These are phyloP conservation scores for Dianthus caryophyllus DNA, from an alignment of 148 eudicot genomes.

Conservation along the genomic window DNA sequence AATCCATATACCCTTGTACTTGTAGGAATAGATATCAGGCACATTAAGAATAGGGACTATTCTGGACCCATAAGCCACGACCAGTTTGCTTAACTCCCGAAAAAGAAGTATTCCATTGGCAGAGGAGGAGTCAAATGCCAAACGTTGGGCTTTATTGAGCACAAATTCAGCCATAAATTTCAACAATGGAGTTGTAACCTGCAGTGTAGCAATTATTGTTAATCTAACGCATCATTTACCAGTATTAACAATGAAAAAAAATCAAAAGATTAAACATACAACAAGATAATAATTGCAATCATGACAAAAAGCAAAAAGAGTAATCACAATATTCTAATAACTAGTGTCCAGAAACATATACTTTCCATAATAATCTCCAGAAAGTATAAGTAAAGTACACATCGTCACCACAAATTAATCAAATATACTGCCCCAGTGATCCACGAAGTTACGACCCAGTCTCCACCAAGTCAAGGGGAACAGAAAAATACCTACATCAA, in stretches of 20 bases:
- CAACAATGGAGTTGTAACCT: conserved; percentile 92
- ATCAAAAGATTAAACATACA: not conserved
- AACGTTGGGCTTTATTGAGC: conserved; percentile 82
- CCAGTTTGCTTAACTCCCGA: conserved; percentile 92
- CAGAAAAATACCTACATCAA: too few relatives aligned
- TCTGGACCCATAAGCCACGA: conserved; percentile 92
- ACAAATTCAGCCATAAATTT: conserved; percentile 98
- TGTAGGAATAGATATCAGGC: conserved; percentile 79
- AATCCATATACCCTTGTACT: conserved; percentile 98
- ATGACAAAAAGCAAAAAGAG: not conserved
- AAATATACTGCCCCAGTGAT: too few relatives aligned
- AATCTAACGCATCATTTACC: not conserved
- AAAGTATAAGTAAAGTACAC: too few relatives aligned
- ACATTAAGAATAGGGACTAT: conserved; percentile 56
- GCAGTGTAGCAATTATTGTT: conserved; percentile 13
- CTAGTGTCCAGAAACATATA: too few relatives aligned
- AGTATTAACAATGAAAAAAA: not conserved
- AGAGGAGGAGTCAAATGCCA: conserved; percentile 94
- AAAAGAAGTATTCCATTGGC: conserved; percentile 97
- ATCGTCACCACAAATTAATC: too few relatives aligned
- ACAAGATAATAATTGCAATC: not conserved
- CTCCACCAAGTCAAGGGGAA: too few relatives aligned
- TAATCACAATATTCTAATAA: not conserved
- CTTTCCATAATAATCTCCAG: too few relatives aligned
- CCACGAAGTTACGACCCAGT: too few relatives aligned